Base-by-base conservation (phyloP, 768 basidiomycete genomes). In the Rickenella mellea region DNA sequence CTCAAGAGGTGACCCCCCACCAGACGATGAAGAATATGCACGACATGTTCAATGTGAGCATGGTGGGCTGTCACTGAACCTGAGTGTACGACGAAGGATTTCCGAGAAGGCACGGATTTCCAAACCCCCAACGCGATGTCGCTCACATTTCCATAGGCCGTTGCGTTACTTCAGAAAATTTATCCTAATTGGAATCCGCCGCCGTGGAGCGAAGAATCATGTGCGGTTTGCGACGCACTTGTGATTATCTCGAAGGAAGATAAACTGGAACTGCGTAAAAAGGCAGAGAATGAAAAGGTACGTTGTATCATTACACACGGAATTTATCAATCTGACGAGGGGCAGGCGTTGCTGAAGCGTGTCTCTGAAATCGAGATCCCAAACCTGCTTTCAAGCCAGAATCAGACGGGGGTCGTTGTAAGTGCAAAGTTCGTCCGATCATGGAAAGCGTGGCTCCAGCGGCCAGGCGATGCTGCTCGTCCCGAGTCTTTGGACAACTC, bases 211-310 rank as follows among this genome's bases (percentile, higher is more conserved):
- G 53, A 61, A 22, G 76, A 78, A 41, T 56, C 62, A 12, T 92
- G 89, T 50, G 53, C 70, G 2, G 51, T 78, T n/a, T 92, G 89
- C 51, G 73, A 77, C 43, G 68, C 69, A 2, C 56, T 67, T 9
- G 62, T 73, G 15, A 69, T 76, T 38, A 67, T 64, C 26, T 76
- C 73, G 6, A 74, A 70, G 52, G 78, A 77, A 52, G 78, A 76
- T 46, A 82, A 73, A 51, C 72, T 69, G 29, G 79, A 76, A 48
- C 48, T 70, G 30, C 76, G 81, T 29, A 78, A 69, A 55, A 72
- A 67, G 43, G 82, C 81, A 20, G 87, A 87, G 54, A 77, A 82
- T 15, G 87, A 89, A 62, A 88, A 85, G 77, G 87, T 81, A 41
- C 22, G 43, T 38, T 36, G 19, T 15, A 42, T 22, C 27, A 6